Evolutionary conservation across 805 yeast genomes (phyloP).

Genomic region (Spathaspora gorwiae): DNA sequence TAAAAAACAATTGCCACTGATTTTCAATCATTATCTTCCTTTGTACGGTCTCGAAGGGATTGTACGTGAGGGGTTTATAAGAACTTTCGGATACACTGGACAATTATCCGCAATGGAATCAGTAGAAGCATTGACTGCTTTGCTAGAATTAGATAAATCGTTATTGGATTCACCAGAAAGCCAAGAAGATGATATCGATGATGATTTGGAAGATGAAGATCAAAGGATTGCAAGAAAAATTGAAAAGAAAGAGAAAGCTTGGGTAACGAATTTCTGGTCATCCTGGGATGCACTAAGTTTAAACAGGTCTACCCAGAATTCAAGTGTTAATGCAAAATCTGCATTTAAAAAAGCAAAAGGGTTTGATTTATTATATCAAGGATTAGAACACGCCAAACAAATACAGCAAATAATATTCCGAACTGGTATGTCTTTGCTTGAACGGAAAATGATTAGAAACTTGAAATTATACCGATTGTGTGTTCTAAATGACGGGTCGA

Average conservation of each 20-base stretch:
- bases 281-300: constrained; percentile 52
- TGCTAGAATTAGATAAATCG: constrained; percentile 62
- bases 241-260: constrained; percentile 48
- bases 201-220: constrained; percentile 13
- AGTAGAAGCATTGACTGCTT: constrained; percentile 82
- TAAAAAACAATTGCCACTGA: constrained; percentile 65
- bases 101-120: constrained; percentile 87
- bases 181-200: constrained; percentile 14
- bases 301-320: constrained; percentile 14
- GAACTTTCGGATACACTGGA: constrained; percentile 85
- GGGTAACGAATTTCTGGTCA: constrained; percentile 71
- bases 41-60: constrained; percentile 79
- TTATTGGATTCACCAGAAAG: constrained; percentile 1
- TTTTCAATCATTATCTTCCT: constrained; percentile 66
- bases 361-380: constrained; percentile 56
- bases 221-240: constrained; percentile 27
- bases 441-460: constrained; percentile 74
- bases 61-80: constrained; percentile 77
- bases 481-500: constrained; percentile 71
- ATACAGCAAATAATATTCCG: constrained; percentile 80
- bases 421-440: constrained; percentile 86
- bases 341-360: constrained; percentile 32
- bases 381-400: constrained; percentile 77
- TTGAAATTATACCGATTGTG: constrained; percentile 78
- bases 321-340: constrained; percentile 8